phyloP scores from a whole-genome alignment of 257 asterid species.

The Solanum habrochaites region DNA sequence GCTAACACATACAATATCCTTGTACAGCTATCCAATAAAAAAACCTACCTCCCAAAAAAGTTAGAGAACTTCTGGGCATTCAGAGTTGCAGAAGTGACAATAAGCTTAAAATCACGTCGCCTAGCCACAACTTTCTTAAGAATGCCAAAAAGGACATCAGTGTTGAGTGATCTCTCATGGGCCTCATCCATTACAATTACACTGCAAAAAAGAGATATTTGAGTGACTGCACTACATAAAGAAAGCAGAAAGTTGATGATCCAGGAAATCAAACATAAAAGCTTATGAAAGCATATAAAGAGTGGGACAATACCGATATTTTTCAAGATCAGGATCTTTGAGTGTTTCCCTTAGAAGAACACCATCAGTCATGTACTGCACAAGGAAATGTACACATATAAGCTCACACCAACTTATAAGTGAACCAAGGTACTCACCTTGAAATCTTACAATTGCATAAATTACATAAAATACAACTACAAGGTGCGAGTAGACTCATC shows the following conservation, averaged over 20 bases:
- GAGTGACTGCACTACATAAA: not conserved
- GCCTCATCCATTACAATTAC: constrained; percentile 97
- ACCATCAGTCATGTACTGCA: constrained; percentile 98
- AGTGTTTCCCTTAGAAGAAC: constrained; percentile 92
- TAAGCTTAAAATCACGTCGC: constrained; percentile 94
- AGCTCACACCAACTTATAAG: not conserved
- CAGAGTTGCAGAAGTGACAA: constrained; percentile 94
- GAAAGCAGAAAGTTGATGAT: not conserved
- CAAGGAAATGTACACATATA: not conserved
- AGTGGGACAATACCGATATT: constrained; percentile 53
- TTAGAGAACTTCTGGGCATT: constrained; percentile 83
- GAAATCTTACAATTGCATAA: not conserved
- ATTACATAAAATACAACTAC: not conserved
- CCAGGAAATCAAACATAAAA: not conserved
- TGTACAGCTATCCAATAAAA: not conserved
- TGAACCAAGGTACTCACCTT: not conserved
- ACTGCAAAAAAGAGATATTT: constrained; percentile 24
- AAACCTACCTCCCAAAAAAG: constrained; percentile 82
- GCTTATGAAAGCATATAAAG: not conserved
- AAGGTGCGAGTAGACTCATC: not conserved
- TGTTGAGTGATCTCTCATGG: constrained; percentile 84
- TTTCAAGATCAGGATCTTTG: constrained; percentile 90
- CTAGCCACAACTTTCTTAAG: constrained; percentile 90
- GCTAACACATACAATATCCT: not conserved
- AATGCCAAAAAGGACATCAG: constrained; percentile 91